Evolutionary conservation across 768 basidiomycete species (phyloP), one percentile per base, ranked within the genome.

Genomic region (Boletus tylopilopsis): DNA sequence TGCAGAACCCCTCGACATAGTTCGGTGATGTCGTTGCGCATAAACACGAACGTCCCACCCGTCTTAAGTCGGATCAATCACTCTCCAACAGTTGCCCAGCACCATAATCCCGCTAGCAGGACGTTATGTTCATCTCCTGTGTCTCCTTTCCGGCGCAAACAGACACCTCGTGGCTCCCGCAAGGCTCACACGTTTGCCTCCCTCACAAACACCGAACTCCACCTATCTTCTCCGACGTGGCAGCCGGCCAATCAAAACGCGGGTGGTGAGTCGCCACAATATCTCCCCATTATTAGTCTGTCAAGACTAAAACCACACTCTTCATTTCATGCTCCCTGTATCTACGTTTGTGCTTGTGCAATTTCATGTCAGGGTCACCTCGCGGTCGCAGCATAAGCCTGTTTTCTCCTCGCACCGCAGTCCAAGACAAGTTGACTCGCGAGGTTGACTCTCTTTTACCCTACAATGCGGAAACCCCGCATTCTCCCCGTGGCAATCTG

Each of bases 351-450:
- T 54, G 38, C 37, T 16, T 35, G 34, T 50, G 57, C 44, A 58
- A 67, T 59, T 51, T 49, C 54, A 50, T 58, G 44, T 42, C 50
- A 66, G 64, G 42, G 40, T 57, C 59, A 56, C 61, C 57, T 58
- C 66, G 62, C 58, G 64, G 64, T 37, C 66, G 68, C 54, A 68
- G 64, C 54, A 62, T 68, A 24, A 69, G 64, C 49, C 64, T 66
- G 16, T 60, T 58, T 48, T 68, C 64, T 55, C 60, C 64, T 57
- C 62, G 57, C 44, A 55, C 55, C 60, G 60, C 64, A 62, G 56
- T 21, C n/a, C 53, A 58, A 54, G 54, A 34, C 47, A 47, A 50
- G 44, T 47, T 42, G 53, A 53, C 52, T 54, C 57, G 25, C 41
- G 57, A 52, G 36, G 49, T 55, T 46, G 59, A 49, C 15, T 44